These are phyloP conservation scores for Podosphaera aphanis DNA, from an alignment of 2,329 filamentous ascomycete species.

Conservation along the genomic window DNA sequence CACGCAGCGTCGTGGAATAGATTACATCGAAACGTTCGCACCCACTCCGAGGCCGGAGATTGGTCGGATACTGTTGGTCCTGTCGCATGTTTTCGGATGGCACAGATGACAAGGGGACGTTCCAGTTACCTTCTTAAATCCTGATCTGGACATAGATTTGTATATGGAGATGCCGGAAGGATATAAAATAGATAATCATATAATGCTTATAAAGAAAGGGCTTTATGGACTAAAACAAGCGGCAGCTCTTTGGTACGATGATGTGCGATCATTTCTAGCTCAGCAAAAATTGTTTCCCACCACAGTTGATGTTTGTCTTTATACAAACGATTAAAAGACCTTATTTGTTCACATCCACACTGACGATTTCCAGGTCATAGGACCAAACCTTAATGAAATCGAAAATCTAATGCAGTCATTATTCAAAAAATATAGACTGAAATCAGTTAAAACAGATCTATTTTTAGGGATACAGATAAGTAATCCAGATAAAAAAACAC, in stretches of 20 bases:
- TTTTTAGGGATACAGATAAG: neutral
- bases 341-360: neutral
- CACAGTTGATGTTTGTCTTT: neutral
- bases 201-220: neutral
- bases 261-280: neutral
- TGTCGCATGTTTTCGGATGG: neutral
- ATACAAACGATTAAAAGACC: neutral
- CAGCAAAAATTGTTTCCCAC: neutral
- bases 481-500: neutral
- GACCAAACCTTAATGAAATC: neutral
- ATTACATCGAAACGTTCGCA: neutral
- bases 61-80: neutral
- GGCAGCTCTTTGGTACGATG: neutral
- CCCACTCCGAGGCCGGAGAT: neutral
- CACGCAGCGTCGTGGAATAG: neutral
- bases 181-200: neutral
- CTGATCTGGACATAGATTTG: neutral
- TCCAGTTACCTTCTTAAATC: neutral
- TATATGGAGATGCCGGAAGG: neutral
- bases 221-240: neutral
- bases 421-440: neutral
- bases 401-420: neutral
- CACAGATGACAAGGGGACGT: neutral
- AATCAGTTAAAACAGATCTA: neutral
- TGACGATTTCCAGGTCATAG: neutral